Base-by-base conservation (phyloP, 805 yeast species). In the Starmerella ratchasimensis region DNA sequence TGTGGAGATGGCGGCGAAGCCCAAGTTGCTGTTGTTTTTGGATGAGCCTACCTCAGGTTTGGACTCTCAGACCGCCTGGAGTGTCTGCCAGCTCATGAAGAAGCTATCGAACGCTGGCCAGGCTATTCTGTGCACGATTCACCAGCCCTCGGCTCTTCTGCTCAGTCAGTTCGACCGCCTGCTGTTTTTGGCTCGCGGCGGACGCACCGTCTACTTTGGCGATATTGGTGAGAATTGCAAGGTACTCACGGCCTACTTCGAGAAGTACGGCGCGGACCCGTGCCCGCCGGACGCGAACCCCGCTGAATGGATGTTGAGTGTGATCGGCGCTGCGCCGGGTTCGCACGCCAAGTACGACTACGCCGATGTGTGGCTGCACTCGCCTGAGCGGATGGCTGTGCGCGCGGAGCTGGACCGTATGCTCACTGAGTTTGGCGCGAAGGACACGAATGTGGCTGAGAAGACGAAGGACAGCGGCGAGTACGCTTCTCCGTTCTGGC, bases 271-370 rank as follows among this genome's bases (percentile, higher is more conserved):
- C 25, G 83, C 86, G 28, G 69, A 75, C 42, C 65, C 68, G 37
- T 80, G 90, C 62, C 65, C 61, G 24, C 56, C 56, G 11, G 58
- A 61, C 25, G 83, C 74, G 38, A 78, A 78, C 47, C 84, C 86
- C 18, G 84, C 84, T 24, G 86, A 77, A 57, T 78, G 76, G 62
- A 74, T 77, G 58, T 60, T 78, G 48, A 75, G 75, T 44, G 72
- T 72, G 40, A 75, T 80, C 56, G 88, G 88, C 42, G 86, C 88
- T 24, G 86, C 82, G 53, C 83, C 88, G 3, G 76, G 82, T 22
- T 76, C 82, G 3, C 52, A 61, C 37, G 70, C 68, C 14, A 51
- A 58, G 23, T 68, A 66, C 35, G 76, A 80, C 55, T 80, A 80
- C 76, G 62, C 64, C 54, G 71, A 74, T 9, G 62, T 69, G 10